A percentile compares a stretch with the other conserved stretches of the same genome.
Evolutionary conservation across 108 stramenopile genomes (phyloP).

Genomic region (Cyclotella sp.): DNA sequence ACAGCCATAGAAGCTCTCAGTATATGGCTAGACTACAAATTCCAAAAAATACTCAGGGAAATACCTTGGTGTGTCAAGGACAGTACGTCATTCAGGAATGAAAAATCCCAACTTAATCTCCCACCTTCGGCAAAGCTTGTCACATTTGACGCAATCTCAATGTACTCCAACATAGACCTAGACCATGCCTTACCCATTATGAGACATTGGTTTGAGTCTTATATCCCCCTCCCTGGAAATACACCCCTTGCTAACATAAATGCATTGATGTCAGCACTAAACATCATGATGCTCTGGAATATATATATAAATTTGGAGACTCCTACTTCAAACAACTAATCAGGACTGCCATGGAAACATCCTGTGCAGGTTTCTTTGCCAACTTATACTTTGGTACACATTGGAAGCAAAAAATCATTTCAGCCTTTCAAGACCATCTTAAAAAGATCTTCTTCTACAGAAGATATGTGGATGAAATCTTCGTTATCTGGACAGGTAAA

Average conservation of each 20-base stretch:
- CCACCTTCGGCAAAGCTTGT: not conserved
- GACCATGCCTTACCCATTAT: not conserved
- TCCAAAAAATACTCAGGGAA: constrained; percentile 7
- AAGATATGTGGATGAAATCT: constrained; percentile 3
- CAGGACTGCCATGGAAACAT: constrained; percentile 39
- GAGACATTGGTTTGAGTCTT: not conserved
- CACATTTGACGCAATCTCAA: not conserved
- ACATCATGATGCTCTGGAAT: constrained; percentile 16
- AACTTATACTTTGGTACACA: constrained; percentile 31
- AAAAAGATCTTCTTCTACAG: not conserved
- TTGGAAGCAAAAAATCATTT: not conserved
- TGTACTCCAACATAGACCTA: constrained; percentile 4
- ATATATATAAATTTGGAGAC: constrained; percentile 37
- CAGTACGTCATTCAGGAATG: not conserved
- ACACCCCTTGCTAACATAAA: no score
- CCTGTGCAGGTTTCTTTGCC: constrained; percentile 23
- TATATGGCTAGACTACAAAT: constrained; percentile 4
- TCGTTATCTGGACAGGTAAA: not conserved
- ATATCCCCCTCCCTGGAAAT: not conserved
- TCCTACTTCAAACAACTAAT: constrained; percentile 21
- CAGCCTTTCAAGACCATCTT: not conserved
- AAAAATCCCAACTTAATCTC: not conserved
- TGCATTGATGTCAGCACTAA: no score
- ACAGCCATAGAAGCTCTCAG: constrained; percentile 7
- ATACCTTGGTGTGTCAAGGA: constrained; percentile 5